Evolutionary conservation across 2,329 filamentous ascomycete species (phyloP).

Genomic region (Sporothrix euskadiensis): DNA sequence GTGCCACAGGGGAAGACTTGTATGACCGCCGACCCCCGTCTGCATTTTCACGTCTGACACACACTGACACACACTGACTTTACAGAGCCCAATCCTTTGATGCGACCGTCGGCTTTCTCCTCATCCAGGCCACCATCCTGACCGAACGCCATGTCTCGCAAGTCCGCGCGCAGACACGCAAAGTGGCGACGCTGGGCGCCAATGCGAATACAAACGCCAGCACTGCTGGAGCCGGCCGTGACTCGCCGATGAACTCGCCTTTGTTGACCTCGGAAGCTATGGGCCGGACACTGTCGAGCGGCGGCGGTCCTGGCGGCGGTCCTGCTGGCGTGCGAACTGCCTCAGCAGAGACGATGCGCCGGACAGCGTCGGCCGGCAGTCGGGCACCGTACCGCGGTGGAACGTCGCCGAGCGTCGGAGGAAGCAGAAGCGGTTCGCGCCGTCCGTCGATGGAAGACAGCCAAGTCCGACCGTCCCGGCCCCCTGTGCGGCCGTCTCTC

Average conservation of each 20-base stretch:
- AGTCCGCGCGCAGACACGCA: conserved; percentile 86
- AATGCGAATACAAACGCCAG: not conserved
- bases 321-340: conserved; percentile 48
- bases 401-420: not conserved
- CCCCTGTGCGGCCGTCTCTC: conserved; percentile 38
- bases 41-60: not conserved
- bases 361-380: conserved; percentile 11
- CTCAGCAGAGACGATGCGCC: conserved; percentile 43
- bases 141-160: conserved; percentile 89
- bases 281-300: conserved; percentile 53
- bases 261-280: conserved; percentile 50
- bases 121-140: conserved; percentile 91
- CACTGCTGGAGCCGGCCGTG: conserved; percentile 43
- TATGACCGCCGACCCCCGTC: conserved; percentile 39
- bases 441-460: conserved; percentile 31
- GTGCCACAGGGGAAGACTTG: conserved; percentile 66
- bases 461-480: conserved; percentile 35
- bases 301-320: conserved; percentile 42
- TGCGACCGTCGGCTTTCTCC: conserved; percentile 82
- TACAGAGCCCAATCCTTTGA: conserved; percentile 71
- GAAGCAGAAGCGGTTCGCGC: conserved; percentile 30
- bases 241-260: conserved; percentile 60
- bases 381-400: not conserved
- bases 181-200: conserved; percentile 56
- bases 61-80: not conserved